These are phyloP conservation scores for Trapa incisa DNA, from an alignment of 345 rosid genomes.

Conservation along the genomic window DNA sequence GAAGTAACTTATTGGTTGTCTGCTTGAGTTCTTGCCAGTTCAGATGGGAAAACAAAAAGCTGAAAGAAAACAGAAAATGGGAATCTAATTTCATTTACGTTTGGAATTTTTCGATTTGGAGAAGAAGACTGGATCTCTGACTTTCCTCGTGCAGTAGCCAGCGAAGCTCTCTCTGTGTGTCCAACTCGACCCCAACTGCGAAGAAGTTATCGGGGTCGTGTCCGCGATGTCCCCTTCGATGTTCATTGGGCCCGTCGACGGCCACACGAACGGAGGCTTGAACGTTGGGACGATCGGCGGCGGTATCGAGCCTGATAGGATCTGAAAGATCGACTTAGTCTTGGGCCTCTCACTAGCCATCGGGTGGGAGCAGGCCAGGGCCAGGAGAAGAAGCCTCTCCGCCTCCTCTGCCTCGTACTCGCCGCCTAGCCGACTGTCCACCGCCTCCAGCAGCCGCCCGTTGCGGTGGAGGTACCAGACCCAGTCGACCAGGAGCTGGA, in stretches of 20 bases:
- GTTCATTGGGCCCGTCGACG: constrained; percentile 6
- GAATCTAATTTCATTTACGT: background rate
- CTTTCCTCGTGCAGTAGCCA: background rate
- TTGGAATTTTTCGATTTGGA: background rate
- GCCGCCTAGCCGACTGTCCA: constrained; percentile 25
- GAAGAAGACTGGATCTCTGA: too few relatives aligned
- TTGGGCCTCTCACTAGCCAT: constrained; percentile 38
- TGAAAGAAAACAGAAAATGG: background rate
- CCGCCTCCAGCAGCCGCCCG: constrained; percentile 33
- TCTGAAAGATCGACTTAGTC: constrained; percentile 26
- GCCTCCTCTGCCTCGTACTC: constrained; percentile 30
- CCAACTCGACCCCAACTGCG: constrained; percentile 22
- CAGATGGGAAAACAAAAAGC: background rate
- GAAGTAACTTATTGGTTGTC: too few relatives aligned
- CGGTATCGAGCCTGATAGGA: constrained; percentile 23
- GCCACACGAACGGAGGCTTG: constrained; percentile 44
- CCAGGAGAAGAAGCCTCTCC: constrained; percentile 30
- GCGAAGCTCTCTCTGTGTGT: constrained; percentile 18
- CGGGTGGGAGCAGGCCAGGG: constrained; percentile 42
- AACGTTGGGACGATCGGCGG: constrained; percentile 32
- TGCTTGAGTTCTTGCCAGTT: too few relatives aligned
- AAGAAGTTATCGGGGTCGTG: constrained; percentile 20
- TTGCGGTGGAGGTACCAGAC: constrained; percentile 45
- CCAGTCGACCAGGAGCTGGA: constrained; percentile 33
- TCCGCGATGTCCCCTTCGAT: constrained; percentile 7